These are phyloP conservation scores for Alternaria sp. DNA, from an alignment of 2,329 filamentous ascomycete genomes.

Conservation along the genomic window DNA sequence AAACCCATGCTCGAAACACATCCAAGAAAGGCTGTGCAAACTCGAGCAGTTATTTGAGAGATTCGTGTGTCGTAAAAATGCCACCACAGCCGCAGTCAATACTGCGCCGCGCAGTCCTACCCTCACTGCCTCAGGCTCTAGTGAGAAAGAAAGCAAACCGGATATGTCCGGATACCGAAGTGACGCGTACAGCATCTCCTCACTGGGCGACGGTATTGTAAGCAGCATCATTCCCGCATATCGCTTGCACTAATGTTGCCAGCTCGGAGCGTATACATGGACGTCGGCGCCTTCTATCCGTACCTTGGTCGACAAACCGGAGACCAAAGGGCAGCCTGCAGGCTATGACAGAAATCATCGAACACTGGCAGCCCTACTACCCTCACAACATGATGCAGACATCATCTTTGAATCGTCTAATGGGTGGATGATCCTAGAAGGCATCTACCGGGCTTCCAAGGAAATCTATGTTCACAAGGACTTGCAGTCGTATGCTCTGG, in stretches of 20 bases:
- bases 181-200: conserved; percentile 38
- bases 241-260: conserved; percentile 20
- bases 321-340: conserved; percentile 12
- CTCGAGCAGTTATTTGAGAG: conserved; percentile 49
- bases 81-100: conserved; percentile 16
- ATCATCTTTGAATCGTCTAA: conserved; percentile 50
- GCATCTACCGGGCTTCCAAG: conserved; percentile 40
- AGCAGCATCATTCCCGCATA: conserved; percentile 17
- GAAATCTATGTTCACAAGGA: conserved; percentile 45
- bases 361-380: conserved; percentile 39
- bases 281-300: conserved; percentile 41
- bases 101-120: conserved; percentile 31
- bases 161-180: conserved; percentile 31
- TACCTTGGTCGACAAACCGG: conserved; percentile 31
- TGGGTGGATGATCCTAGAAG: conserved; percentile 46
- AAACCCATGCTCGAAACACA: conserved; percentile 38
- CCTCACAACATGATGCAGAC: conserved; percentile 48
- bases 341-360: conserved; percentile 32
- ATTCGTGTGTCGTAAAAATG: conserved; percentile 46
- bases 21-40: conserved; percentile 45
- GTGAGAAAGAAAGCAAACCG: conserved; percentile 32
- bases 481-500: conserved; percentile 43
- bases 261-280: conserved; percentile 46
- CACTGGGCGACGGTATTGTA: conserved; percentile 44
- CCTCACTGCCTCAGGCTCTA: conserved; percentile 24